These are phyloP conservation scores for Tricholoma sp. DNA, from an alignment of 768 basidiomycete genomes.

Conservation along the genomic window DNA sequence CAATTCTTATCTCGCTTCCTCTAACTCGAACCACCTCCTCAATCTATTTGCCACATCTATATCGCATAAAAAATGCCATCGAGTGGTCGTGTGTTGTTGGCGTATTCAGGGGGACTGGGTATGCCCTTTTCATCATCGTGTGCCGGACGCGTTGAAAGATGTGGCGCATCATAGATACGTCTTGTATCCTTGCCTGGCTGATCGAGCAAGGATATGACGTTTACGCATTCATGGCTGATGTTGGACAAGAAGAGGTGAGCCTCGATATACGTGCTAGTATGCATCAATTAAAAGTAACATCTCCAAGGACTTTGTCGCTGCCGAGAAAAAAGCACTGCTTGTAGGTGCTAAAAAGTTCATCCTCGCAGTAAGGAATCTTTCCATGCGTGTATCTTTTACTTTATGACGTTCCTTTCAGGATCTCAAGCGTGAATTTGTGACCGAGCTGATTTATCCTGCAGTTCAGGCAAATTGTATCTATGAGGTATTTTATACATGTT, in stretches of 20 bases:
- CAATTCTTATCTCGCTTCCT: too few relatives aligned
- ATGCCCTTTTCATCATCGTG: slow-evolving; percentile 26
- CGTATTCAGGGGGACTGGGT: slow-evolving; percentile 99
- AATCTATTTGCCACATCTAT: neutral
- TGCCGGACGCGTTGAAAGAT: slow-evolving; percentile 8
- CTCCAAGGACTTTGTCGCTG: slow-evolving; percentile 85
- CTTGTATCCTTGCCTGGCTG: slow-evolving; percentile 98
- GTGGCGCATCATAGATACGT: slow-evolving; percentile 69
- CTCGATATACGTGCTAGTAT: neutral
- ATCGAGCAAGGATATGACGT: slow-evolving; percentile 98
- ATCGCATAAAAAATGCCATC: slow-evolving; percentile 36
- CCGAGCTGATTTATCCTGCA: slow-evolving; percentile 95
- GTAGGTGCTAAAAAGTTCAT: slow-evolving; percentile 98
- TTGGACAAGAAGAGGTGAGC: slow-evolving; percentile 83
- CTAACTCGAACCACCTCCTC: too few relatives aligned
- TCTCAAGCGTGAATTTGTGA: slow-evolving; percentile 90
- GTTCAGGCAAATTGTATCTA: slow-evolving; percentile 99
- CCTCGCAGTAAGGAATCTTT: slow-evolving; percentile 52
- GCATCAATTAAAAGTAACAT: slow-evolving; percentile 8
- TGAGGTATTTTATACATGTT: slow-evolving; percentile 55
- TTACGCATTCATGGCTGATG: slow-evolving; percentile 94
- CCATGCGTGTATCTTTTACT: neutral
- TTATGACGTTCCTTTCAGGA: slow-evolving; percentile 47
- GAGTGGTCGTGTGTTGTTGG: slow-evolving; percentile 87
- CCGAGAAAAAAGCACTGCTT: slow-evolving; percentile 79